phyloP scores from a whole-genome alignment of 768 basidiomycete species.

The Leucosporidium scottii region DNA sequence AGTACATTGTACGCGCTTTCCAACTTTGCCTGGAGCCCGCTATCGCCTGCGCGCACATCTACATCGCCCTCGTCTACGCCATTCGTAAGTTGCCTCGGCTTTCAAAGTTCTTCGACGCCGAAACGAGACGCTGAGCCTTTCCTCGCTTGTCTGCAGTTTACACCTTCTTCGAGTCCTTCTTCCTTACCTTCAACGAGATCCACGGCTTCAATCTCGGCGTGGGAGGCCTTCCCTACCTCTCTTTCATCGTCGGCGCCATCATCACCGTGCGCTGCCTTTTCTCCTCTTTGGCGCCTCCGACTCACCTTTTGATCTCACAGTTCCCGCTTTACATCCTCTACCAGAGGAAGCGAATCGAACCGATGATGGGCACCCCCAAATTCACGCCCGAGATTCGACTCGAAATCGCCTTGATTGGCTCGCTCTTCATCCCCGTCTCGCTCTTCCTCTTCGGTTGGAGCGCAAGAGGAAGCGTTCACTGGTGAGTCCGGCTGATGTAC shows the following conservation, averaged over 20 bases:
- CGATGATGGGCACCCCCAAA: background rate
- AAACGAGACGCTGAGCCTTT: background rate
- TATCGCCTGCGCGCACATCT: slow-evolving; percentile 36
- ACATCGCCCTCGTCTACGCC: slow-evolving; percentile 38
- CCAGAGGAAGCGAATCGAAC: slow-evolving; percentile 9
- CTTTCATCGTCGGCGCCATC: slow-evolving; percentile 34
- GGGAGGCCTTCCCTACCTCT: slow-evolving; percentile 36
- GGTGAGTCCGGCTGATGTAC: background rate
- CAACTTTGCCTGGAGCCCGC: slow-evolving; percentile 38
- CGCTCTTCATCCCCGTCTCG: slow-evolving; percentile 29
- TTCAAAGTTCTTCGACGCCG: too few species aligned
- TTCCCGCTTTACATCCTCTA: slow-evolving; percentile 27
- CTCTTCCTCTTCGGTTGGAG: slow-evolving; percentile 41
- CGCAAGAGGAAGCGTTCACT: slow-evolving; percentile 2
- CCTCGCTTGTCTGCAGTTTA: background rate
- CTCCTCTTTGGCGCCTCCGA: background rate
- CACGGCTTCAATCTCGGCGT: slow-evolving; percentile 35
- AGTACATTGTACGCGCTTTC: slow-evolving; percentile 38
- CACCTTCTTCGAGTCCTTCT: slow-evolving; percentile 40
- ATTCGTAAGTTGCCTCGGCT: too few species aligned
- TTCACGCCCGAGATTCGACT: slow-evolving; percentile 23
- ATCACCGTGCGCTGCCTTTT: slow-evolving; percentile 4
- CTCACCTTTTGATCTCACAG: background rate
- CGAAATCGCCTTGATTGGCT: slow-evolving; percentile 22
- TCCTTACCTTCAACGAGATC: slow-evolving; percentile 38